These are phyloP conservation scores for Acer campestre DNA, from an alignment of 345 rosid genomes.

Conservation along the genomic window DNA sequence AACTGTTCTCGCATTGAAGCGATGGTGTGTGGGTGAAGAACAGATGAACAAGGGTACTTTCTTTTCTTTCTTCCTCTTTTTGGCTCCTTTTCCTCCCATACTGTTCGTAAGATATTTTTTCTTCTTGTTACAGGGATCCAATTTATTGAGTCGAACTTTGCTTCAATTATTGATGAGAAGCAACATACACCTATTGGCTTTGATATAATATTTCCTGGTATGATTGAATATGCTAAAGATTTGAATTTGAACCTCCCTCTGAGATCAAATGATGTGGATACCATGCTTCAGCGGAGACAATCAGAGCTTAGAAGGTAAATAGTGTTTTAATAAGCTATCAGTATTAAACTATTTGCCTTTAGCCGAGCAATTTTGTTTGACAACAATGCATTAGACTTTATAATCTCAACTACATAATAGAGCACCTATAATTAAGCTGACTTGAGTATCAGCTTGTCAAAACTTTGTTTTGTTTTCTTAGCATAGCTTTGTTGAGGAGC, in stretches of 20 bases:
- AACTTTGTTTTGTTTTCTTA: not conserved
- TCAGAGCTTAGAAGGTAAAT: constrained; percentile 59
- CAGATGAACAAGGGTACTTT: constrained; percentile 59
- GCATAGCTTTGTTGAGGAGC: not conserved
- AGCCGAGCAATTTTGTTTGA: not conserved
- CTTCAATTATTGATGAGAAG: constrained; percentile 57
- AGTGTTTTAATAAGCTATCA: not conserved
- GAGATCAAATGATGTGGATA: constrained; percentile 43
- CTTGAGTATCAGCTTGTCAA: not conserved
- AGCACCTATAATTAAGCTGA: not conserved
- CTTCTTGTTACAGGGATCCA: constrained; percentile 54
- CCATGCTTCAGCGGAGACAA: constrained; percentile 54
- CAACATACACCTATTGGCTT: constrained; percentile 68
- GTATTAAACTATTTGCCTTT: not conserved
- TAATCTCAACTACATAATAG: not conserved
- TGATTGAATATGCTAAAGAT: constrained; percentile 70
- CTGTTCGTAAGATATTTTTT: constrained; percentile 12
- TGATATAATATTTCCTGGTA: constrained; percentile 77
- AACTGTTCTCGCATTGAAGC: constrained; percentile 71
- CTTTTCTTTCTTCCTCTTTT: not conserved
- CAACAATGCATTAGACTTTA: too few relatives aligned
- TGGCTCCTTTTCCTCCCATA: not conserved
- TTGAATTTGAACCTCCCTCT: constrained; percentile 67
- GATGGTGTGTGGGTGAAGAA: constrained; percentile 72
- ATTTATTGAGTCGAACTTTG: constrained; percentile 64